Evolutionary conservation across 148 eudicot genomes (phyloP).

Genomic region (Oxyria digyna): DNA sequence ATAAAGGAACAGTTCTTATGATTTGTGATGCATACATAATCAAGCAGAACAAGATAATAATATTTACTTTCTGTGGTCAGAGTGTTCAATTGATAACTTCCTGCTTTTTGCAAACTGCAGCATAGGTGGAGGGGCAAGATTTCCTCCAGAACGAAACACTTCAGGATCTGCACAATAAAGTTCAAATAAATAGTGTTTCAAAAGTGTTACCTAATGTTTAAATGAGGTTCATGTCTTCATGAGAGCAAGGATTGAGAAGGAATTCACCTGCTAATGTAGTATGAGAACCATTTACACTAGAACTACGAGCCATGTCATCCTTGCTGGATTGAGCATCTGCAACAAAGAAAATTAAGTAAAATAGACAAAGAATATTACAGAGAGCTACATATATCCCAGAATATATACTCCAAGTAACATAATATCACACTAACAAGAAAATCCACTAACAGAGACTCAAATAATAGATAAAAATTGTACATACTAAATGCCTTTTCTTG

Average conservation of each 20-base stretch:
- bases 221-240: not conserved
- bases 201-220: not conserved
- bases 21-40: not conserved
- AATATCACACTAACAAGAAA: not conserved
- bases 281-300: conserved; percentile 28
- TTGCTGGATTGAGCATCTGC: conserved; percentile 40
- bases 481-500: not conserved
- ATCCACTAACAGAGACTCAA: not conserved
- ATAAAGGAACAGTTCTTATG: not conserved
- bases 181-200: not conserved
- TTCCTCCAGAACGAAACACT: conserved; percentile 59
- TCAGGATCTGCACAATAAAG: conserved; percentile 54
- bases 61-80: conserved; percentile 59
- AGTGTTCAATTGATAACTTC: conserved; percentile 64
- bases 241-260: not conserved
- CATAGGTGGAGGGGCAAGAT: conserved; percentile 42
- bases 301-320: conserved; percentile 31
- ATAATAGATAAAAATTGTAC: not conserved
- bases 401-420: not conserved
- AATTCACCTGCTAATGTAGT: conserved; percentile 27
- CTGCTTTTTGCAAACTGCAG: conserved; percentile 82
- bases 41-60: not conserved
- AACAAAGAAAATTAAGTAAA: conserved; percentile 2
- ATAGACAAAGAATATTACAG: not conserved
- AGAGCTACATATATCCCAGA: not conserved